Evolutionary conservation across 257 asterid species (phyloP).

Genomic region (Przewalskia tangutica): DNA sequence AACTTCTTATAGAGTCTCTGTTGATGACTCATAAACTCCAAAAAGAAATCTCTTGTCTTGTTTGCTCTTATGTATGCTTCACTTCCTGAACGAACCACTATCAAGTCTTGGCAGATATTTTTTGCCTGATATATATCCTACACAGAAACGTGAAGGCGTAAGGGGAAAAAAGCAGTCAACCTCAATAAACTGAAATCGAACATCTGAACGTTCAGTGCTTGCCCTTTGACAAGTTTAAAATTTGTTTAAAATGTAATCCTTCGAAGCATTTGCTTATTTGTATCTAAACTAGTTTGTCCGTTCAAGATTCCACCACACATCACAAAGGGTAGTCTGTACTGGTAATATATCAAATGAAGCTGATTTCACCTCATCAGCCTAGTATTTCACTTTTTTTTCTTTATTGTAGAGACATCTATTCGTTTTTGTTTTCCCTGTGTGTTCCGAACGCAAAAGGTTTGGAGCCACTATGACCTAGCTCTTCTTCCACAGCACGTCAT

Average conservation of each 20-base stretch:
- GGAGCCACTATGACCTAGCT: background rate
- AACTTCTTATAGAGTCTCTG: background rate
- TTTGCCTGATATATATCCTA: slow-evolving; percentile 4
- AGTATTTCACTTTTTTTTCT: background rate
- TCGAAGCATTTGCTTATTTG: background rate
- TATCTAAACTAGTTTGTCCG: background rate
- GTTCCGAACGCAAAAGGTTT: background rate
- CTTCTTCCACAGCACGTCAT: background rate
- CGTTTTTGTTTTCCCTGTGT: background rate
- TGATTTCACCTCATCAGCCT: background rate
- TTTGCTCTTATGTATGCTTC: slow-evolving; percentile 20
- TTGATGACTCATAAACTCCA: background rate
- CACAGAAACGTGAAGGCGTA: background rate
- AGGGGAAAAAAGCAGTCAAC: no score
- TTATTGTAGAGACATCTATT: background rate
- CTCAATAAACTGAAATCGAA: background rate
- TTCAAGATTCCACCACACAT: background rate
- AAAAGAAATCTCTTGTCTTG: background rate
- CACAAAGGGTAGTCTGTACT: background rate
- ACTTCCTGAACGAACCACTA: slow-evolving; percentile 17
- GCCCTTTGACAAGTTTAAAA: background rate
- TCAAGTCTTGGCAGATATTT: slow-evolving; percentile 1
- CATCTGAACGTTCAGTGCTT: background rate
- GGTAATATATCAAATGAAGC: background rate
- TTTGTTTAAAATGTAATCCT: no score